Evolutionary conservation across 768 basidiomycete species (phyloP).

Genomic region (Filobasidium floriforme): DNA sequence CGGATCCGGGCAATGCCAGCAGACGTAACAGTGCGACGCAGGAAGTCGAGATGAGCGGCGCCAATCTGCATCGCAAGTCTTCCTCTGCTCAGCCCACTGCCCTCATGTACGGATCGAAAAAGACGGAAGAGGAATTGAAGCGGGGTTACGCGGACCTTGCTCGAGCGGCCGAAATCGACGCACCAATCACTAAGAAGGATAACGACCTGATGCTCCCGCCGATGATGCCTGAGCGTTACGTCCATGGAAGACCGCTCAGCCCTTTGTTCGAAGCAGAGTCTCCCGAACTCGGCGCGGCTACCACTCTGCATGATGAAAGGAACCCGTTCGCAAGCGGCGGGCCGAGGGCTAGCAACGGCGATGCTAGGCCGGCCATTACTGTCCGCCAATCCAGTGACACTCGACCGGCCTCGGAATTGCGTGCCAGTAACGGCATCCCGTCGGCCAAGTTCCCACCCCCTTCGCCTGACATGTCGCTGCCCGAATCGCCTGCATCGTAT

Average conservation of each 20-base stretch:
- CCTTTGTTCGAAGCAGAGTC: conserved; percentile 8
- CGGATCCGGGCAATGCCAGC: not conserved
- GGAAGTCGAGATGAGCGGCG: not conserved
- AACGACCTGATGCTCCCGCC: not conserved
- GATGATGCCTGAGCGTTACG: conserved; percentile 7
- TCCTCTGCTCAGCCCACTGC: conserved; percentile 3
- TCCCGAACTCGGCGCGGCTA: not conserved
- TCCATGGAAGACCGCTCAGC: conserved; percentile 7
- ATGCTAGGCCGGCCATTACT: not conserved
- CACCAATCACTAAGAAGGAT: not conserved
- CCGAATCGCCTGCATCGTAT: conserved; percentile 7
- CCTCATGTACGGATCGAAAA: not conserved
- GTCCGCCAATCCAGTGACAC: not conserved
- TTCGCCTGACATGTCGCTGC: not conserved
- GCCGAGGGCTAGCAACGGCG: not conserved
- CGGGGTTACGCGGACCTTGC: conserved; percentile 16
- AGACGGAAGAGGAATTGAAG: conserved; percentile 12
- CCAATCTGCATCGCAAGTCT: not conserved
- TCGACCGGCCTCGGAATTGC: not conserved
- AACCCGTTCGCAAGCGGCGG: conserved; percentile 3
- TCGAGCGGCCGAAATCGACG: conserved; percentile 7
- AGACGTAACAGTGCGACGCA: not conserved
- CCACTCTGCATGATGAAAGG: not conserved
- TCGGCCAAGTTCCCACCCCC: conserved; percentile 1
- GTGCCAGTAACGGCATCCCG: not conserved